phyloP scores from a whole-genome alignment of 441 rosid genomes.

The Brassica hybrid region DNA sequence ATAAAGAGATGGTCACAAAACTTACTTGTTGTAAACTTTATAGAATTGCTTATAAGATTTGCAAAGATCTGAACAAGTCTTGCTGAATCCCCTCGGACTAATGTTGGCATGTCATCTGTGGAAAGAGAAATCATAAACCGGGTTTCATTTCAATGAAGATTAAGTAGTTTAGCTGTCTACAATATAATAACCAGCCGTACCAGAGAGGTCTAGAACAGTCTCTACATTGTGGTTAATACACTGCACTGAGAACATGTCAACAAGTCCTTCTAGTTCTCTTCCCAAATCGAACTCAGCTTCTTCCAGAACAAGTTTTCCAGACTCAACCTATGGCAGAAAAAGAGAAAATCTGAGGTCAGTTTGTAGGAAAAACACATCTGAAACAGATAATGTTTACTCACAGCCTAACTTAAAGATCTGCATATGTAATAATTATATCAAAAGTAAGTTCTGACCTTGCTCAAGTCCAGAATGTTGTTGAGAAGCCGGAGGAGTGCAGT shows the following conservation, averaged over 20 bases:
- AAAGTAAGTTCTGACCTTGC: slow-evolving; percentile 72
- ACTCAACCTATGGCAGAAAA: slow-evolving; percentile 70
- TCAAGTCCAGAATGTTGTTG: slow-evolving; percentile 89
- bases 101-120: slow-evolving; percentile 89
- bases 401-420: background rate
- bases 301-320: slow-evolving; percentile 95
- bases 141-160: background rate
- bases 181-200: slow-evolving; percentile 45
- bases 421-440: slow-evolving; percentile 6
- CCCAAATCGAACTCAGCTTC: slow-evolving; percentile 92
- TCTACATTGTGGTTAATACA: slow-evolving; percentile 95
- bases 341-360: slow-evolving; percentile 13
- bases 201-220: slow-evolving; percentile 91
- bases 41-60: slow-evolving; percentile 94
- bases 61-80: slow-evolving; percentile 97
- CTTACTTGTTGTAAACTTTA: slow-evolving; percentile 94
- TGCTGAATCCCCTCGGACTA: slow-evolving; percentile 92
- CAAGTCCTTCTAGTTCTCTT: slow-evolving; percentile 93
- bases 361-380: background rate
- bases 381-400: slow-evolving; percentile 4
- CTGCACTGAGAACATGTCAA: slow-evolving; percentile 97
- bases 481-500: slow-evolving; percentile 95
- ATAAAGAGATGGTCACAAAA: slow-evolving; percentile 19
- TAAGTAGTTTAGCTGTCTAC: background rate
- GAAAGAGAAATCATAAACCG: slow-evolving; percentile 20